Evolutionary conservation across 106 monocot genomes (phyloP), one percentile per base, ranked within the genome.

Genomic region (Dioscorea alata): DNA sequence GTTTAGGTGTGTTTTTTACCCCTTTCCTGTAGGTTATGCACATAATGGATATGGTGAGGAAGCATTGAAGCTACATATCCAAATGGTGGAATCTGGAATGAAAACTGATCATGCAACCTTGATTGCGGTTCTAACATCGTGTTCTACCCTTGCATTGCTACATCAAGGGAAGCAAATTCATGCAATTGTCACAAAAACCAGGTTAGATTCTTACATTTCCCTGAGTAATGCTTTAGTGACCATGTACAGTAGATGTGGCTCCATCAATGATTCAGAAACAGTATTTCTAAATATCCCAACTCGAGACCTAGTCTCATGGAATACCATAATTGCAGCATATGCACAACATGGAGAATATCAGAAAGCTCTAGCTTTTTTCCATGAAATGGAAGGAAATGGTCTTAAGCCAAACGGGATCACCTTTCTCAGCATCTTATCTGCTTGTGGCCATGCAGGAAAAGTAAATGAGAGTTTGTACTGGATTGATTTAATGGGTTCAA

Each of bases 191-290:
- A 71, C 78, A 50, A 88, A 95, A 76, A 74, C 50, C 12, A 75
- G 82, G 50, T 65, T 95, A 23, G 68, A 86, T 21, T 81, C 63
- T 21, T 64, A 80, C 25, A 72, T 69, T 1, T 77, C 88, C 21
- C 25, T 95, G 15, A 80, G 69, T 25, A 91, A 95, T 76, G 76
- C 95, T 18, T 78, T 91, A 51, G 84, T 91, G 12, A 86, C 83
- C 6, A 95, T 95, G 95, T 95, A 95, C 34, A 82, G 86, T 79
- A 88, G 82, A 79, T 88, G 95, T 68, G 91, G 95, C 34, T 80
- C 73, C 73, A 83, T 95, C 20, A 9, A 9, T 52, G 84, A 95
- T 42, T 81, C 86, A 12, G 65, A 80, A 17, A 60, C 69, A 2
- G 16, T 82, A 21, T 95, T 95, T 49, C 63, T 69, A 61, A 23